Percentiles rank a stretch among this genome's conserved stretches.
These are phyloP conservation scores for Populus davidiana DNA, from an alignment of 345 rosid species.

Conservation along the genomic window DNA sequence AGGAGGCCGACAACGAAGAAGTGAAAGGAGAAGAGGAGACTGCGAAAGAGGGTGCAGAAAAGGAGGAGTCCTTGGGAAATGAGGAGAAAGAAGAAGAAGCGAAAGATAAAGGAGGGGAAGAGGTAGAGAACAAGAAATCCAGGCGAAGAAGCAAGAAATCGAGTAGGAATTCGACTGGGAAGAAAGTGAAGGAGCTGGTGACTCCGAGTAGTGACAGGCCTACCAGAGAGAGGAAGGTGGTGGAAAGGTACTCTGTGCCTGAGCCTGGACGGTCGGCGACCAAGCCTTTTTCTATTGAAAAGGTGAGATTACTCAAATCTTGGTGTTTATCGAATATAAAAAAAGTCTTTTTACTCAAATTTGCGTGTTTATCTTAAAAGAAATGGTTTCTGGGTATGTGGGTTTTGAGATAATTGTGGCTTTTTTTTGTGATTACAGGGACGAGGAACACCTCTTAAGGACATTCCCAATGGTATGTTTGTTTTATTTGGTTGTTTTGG, in stretches of 20 bases:
- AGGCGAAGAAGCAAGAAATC: constrained; percentile 4
- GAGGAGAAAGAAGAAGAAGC: constrained; percentile 12
- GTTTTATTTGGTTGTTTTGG: background rate
- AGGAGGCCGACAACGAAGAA: constrained; percentile 5
- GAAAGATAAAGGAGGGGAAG: constrained; percentile 29
- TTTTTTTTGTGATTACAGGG: constrained; percentile 47
- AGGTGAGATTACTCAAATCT: constrained; percentile 38
- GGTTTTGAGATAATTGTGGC: background rate
- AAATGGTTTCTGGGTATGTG: background rate
- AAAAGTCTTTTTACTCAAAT: background rate
- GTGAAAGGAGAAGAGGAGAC: constrained; percentile 19
- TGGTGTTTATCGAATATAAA: background rate
- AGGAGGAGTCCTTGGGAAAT: constrained; percentile 12
- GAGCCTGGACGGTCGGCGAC: constrained; percentile 50
- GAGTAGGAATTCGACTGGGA: constrained; percentile 11
- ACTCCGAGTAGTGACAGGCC: constrained; percentile 73
- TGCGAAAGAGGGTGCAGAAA: constrained; percentile 3
- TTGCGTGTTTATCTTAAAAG: background rate
- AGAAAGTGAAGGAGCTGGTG: constrained; percentile 33
- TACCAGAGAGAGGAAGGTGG: constrained; percentile 79
- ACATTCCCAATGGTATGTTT: constrained; percentile 81
- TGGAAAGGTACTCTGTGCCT: constrained; percentile 78
- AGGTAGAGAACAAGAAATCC: constrained; percentile 8
- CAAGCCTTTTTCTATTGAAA: constrained; percentile 62
- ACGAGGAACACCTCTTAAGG: constrained; percentile 76